Evolutionary conservation across 2,329 filamentous ascomycete species (phyloP).

Genomic region (Hypoxylon sp.): DNA sequence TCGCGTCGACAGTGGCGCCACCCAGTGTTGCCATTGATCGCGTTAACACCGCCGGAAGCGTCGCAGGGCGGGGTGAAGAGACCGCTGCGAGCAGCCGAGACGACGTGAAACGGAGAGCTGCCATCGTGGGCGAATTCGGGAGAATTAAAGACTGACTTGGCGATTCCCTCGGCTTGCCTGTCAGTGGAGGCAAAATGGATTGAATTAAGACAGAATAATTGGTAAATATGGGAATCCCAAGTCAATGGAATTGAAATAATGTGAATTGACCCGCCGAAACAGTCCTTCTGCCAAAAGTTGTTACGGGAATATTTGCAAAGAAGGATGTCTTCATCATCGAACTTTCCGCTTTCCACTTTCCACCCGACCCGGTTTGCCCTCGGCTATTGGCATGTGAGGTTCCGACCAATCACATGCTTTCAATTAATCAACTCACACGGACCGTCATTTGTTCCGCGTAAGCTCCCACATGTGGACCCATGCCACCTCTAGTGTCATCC

Average conservation of each 20-base stretch:
- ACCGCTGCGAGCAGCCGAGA: conserved; percentile 67
- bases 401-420: conserved; percentile 49
- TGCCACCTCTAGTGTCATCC: conserved; percentile 10
- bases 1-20: conserved; percentile 72
- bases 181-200: conserved; percentile 12
- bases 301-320: conserved; percentile 47
- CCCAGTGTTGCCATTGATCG: conserved; percentile 70
- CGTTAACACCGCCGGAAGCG: conserved; percentile 60
- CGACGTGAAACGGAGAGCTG: conserved; percentile 72
- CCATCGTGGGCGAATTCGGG: conserved; percentile 62
- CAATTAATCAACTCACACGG: conserved; percentile 53
- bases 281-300: conserved; percentile 14
- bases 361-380: conserved; percentile 51
- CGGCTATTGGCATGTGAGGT: conserved; percentile 48
- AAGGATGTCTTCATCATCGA: conserved; percentile 52
- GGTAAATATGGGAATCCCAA: background rate
- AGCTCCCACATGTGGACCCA: conserved; percentile 24
- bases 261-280: conserved; percentile 28
- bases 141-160: conserved; percentile 16
- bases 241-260: conserved; percentile 16
- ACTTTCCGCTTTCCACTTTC: conserved; percentile 36
- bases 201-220: background rate
- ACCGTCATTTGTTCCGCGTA: conserved; percentile 41
- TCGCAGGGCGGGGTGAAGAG: conserved; percentile 56
- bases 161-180: conserved; percentile 17